Conservation (phyloP, 306 rosid species). For the Prunus mume region DNA sequence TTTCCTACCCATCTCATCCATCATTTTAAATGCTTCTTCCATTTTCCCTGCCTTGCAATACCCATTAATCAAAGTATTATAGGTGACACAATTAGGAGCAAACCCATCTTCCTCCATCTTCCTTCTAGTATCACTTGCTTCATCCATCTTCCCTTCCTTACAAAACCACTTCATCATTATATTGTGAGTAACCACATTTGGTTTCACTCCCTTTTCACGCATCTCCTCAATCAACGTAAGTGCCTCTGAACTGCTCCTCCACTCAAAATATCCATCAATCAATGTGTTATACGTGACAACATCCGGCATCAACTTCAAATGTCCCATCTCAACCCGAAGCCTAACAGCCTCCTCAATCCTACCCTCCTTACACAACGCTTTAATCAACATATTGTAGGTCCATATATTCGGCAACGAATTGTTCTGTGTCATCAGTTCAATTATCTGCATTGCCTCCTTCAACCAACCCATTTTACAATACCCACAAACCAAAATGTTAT, state of each 20-base stretch:
- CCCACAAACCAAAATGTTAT: slow-evolving; percentile 73
- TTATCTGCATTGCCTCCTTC: slow-evolving; percentile 65
- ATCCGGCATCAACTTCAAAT: slow-evolving; percentile 56
- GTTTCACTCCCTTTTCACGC: slow-evolving; percentile 53
- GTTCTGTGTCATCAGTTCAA: slow-evolving; percentile 60
- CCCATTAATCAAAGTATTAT: slow-evolving; percentile 66
- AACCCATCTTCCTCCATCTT: slow-evolving; percentile 69
- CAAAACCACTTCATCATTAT: slow-evolving; percentile 77
- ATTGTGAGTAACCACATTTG: slow-evolving; percentile 65
- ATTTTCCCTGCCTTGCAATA: slow-evolving; percentile 71
- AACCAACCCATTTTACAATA: slow-evolving; percentile 73
- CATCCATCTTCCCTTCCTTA: slow-evolving; percentile 69
- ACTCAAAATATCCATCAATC: slow-evolving; percentile 62
- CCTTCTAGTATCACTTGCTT: slow-evolving; percentile 38
- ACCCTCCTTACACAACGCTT: slow-evolving; percentile 68
- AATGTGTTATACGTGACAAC: slow-evolving; percentile 83
- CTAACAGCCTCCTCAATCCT: slow-evolving; percentile 66
- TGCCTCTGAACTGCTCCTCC: slow-evolving; percentile 41
- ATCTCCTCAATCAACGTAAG: slow-evolving; percentile 57
- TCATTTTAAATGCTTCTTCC: slow-evolving; percentile 60
- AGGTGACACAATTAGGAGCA: slow-evolving; percentile 66
- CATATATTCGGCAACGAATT: slow-evolving; percentile 60
- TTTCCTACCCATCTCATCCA: slow-evolving; percentile 72
- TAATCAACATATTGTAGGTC: slow-evolving; percentile 75
- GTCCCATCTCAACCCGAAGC: slow-evolving; percentile 70